Conservation (phyloP, 306 rosid species). For the Adenanthera pavonina region DNA sequence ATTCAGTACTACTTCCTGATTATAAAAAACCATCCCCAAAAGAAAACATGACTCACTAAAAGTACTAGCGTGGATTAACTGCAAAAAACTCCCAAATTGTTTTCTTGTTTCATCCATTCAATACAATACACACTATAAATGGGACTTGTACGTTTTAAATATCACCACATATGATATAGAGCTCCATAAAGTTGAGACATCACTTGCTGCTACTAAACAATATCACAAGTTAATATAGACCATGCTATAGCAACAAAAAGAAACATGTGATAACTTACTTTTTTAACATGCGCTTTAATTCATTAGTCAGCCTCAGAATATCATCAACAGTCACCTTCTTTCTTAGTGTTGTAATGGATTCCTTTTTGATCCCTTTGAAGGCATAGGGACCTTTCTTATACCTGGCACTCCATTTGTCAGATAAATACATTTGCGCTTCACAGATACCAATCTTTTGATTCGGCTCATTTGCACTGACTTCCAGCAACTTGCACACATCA, state of each 20-base stretch:
- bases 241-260: constrained; percentile 27
- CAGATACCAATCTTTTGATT: constrained; percentile 38
- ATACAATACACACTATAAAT: constrained; percentile 16
- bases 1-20: not conserved
- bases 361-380: constrained; percentile 52
- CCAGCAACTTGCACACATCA: constrained; percentile 64
- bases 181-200: not conserved
- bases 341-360: constrained; percentile 49
- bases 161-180: constrained; percentile 24
- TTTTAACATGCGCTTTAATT: constrained; percentile 59
- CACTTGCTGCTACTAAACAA: constrained; percentile 16
- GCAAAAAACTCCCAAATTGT: constrained; percentile 22
- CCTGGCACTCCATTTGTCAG: constrained; percentile 52
- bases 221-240: not conserved
- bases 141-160: not conserved
- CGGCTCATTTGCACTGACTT: constrained; percentile 46
- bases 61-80: constrained; percentile 19
- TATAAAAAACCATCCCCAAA: not conserved
- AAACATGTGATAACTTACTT: constrained; percentile 60
- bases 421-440: constrained; percentile 36
- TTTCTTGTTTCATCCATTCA: not conserved
- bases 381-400: constrained; percentile 46
- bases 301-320: constrained; percentile 54
- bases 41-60: constrained; percentile 30
- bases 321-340: constrained; percentile 52